Evolutionary conservation across 2,329 filamentous ascomycete genomes (phyloP).

Genomic region (Sporothrix sp.): DNA sequence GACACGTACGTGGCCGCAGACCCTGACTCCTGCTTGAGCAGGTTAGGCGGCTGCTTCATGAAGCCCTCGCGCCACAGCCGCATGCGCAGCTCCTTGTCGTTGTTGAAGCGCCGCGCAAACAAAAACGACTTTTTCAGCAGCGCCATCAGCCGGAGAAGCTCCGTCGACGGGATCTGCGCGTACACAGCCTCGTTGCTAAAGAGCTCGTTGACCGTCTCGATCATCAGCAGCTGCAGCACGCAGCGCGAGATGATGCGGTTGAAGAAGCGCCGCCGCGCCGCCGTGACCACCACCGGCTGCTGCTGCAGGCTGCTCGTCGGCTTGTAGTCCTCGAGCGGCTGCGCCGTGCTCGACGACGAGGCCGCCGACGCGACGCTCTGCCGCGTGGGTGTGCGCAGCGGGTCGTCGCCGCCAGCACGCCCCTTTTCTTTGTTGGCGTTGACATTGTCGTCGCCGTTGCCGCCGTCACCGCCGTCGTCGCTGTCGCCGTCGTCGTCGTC

Average conservation of each 20-base stretch:
- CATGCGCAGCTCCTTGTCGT: slow-evolving; percentile 91
- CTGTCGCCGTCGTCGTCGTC: slow-evolving; percentile 16
- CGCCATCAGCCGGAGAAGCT: slow-evolving; percentile 85
- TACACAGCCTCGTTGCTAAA: slow-evolving; percentile 98
- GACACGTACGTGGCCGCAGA: slow-evolving; percentile 90
- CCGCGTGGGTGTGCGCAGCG: slow-evolving; percentile 24
- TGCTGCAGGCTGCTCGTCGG: slow-evolving; percentile 68
- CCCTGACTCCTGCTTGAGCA: slow-evolving; percentile 93
- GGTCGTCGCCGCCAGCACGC: slow-evolving; percentile 27
- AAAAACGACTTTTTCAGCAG: slow-evolving; percentile 92
- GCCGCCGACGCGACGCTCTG: neutral
- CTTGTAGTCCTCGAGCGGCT: slow-evolving; percentile 73
- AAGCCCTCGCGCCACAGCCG: slow-evolving; percentile 94
- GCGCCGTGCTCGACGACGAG: slow-evolving; percentile 28
- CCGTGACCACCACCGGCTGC: slow-evolving; percentile 84
- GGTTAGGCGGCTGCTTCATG: slow-evolving; percentile 98
- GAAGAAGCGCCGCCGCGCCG: slow-evolving; percentile 88
- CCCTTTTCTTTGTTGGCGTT: too few relatives aligned
- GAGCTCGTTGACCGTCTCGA: slow-evolving; percentile 96
- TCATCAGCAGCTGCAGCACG: slow-evolving; percentile 95
- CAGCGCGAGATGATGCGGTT: slow-evolving; percentile 99
- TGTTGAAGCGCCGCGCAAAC: slow-evolving; percentile 96
- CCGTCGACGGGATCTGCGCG: slow-evolving; percentile 76
- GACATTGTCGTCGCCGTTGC: slow-evolving; percentile 7
- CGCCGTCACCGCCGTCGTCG: slow-evolving; percentile 21